Base-by-base conservation (phyloP, 2,329 filamentous ascomycete genomes). In the Aspergillus proliferans region DNA sequence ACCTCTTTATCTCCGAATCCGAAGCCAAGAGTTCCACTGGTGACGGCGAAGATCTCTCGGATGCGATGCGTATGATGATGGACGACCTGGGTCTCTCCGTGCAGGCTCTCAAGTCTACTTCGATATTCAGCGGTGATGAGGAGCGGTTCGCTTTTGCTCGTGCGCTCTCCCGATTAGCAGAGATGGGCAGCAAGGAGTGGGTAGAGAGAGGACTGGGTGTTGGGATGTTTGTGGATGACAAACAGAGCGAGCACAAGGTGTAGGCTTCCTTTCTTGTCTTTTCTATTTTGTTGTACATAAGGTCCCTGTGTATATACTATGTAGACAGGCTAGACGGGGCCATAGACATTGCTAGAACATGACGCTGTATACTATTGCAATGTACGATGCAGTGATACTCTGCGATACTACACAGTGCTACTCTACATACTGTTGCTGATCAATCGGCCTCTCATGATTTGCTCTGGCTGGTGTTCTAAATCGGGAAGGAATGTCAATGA, bases 131-230 rank as follows among this genome's bases (percentile, higher is more conserved):
- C 1, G 93, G 93, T 38, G 93, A 96, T 50, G 93, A 98, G 73
- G 93, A 98, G 71, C 82, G 89, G 0, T 98, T 98, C 73, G 93
- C 93, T 0, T 98, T 98, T 75, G 90, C 90, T 21, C 77, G 93
- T 47, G 93, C 93, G 1, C 69, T 97, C 58, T 91, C 86, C 47
- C 76, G 93, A 48, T 72, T 98, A 52, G 86, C 78, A 47, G 90
- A 97, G 71, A 98, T 98, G 93, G 88, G 90, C 18, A 93, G 88
- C 66, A 82, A 84, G 67, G 87, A 96, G 67, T 98, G 93, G 93
- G 87, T 97, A 3, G 92, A 97, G 71, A 72, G 90, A 12, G 91
- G 82, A 0, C 53, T 84, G 66, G 76, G 74, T 0, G 61, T 77
- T 46, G 76, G 74, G 1, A 66, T 76, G 56, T 19, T 39, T 14